phyloP scores from a whole-genome alignment of 192 early-diverging fungal species.

The Podila epigama region DNA sequence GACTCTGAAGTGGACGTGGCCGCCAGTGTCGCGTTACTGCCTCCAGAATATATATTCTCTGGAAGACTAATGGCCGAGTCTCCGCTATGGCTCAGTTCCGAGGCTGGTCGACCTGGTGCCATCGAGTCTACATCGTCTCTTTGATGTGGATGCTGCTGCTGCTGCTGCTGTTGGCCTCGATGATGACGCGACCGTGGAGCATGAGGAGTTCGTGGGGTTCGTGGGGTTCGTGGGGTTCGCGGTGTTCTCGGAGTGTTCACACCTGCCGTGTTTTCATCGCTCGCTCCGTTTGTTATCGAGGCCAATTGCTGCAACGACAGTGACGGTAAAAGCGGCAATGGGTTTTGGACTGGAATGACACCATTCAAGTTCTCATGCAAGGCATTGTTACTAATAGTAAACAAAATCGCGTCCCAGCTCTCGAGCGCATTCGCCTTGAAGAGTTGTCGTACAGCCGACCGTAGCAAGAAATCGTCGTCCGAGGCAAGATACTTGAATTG shows the following conservation, averaged over 20 bases:
- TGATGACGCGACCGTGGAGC: neutral
- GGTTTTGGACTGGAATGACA: neutral
- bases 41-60: neutral
- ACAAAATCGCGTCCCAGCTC: slow-evolving; percentile 67
- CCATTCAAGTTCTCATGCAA: slow-evolving; percentile 14
- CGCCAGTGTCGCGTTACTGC: neutral
- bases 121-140: neutral
- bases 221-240: neutral
- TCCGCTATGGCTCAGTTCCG: neutral
- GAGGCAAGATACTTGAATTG: slow-evolving; percentile 62
- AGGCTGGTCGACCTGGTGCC: neutral
- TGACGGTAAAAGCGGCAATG: neutral
- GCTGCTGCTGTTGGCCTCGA: neutral
- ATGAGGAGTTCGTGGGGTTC: neutral
- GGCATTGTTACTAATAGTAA: slow-evolving; percentile 57
- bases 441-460: slow-evolving; percentile 61
- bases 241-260: neutral
- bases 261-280: neutral
- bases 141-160: neutral
- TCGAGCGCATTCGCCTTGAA: slow-evolving; percentile 75
- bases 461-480: slow-evolving; percentile 78
- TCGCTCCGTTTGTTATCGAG: neutral
- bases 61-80: neutral
- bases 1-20: too few relatives aligned
- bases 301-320: neutral